phyloP scores from a whole-genome alignment of 306 rosid genomes.

The apple (Malus domestica) region ASM211411v1 NC_041789.1:31151001-31151500 shows the following conservation, averaged over 20 bases:
- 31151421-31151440: slow-evolving; percentile 80
- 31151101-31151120: not conserved
- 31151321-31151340: slow-evolving; percentile 6
- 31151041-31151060: not conserved
- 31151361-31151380: slow-evolving; percentile 13
- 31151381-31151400: slow-evolving; percentile 83
- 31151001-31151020: not conserved
- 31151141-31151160: slow-evolving; percentile 38
- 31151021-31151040: not conserved
- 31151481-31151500: slow-evolving; percentile 83
- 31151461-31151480: slow-evolving; percentile 75
- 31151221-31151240: slow-evolving; percentile 40
- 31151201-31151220: slow-evolving; percentile 89
- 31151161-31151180: slow-evolving; percentile 88
- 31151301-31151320: not conserved
- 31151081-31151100: not conserved
- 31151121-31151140: slow-evolving; percentile 5
- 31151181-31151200: slow-evolving; percentile 96
- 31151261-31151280: not conserved
- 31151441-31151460: slow-evolving; percentile 88
- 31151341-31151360: slow-evolving; percentile 14
- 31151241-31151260: slow-evolving; percentile 3
- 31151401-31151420: slow-evolving; percentile 54
- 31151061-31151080: not conserved
- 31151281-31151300: not conserved